These are phyloP conservation scores for Sapria himalayana DNA, from an alignment of 345 rosid species.

Conservation along the genomic window DNA sequence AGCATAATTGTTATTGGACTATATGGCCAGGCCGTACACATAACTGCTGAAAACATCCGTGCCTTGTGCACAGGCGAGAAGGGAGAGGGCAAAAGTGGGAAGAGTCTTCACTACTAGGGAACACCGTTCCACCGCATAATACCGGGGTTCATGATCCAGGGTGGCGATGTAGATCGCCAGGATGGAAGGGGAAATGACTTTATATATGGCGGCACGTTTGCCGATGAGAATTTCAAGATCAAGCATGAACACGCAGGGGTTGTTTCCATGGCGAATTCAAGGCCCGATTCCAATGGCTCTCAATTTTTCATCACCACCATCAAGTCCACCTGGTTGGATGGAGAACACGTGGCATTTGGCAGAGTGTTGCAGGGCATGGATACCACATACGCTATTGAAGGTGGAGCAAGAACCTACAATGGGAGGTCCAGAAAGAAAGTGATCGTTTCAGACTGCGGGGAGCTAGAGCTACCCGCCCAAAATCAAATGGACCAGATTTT, in stretches of 20 bases:
- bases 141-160: slow-evolving; percentile 9
- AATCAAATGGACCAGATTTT: slow-evolving; percentile 81
- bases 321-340: slow-evolving; percentile 12
- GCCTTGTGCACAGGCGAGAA: slow-evolving; percentile 13
- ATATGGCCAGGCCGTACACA: slow-evolving; percentile 8
- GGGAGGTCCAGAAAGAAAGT: slow-evolving; percentile 90
- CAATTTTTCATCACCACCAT: slow-evolving; percentile 12
- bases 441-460: slow-evolving; percentile 58
- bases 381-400: slow-evolving; percentile 9
- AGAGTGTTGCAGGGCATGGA: slow-evolving; percentile 12
- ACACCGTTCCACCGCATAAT: slow-evolving; percentile 2
- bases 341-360: slow-evolving; percentile 13
- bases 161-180: slow-evolving; percentile 10
- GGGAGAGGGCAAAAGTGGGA: slow-evolving; percentile 9
- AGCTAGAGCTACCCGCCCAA: slow-evolving; percentile 74
- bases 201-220: slow-evolving; percentile 10
- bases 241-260: slow-evolving; percentile 13
- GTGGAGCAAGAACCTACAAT: slow-evolving; percentile 75
- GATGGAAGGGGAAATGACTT: slow-evolving; percentile 14
- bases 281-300: slow-evolving; percentile 10
- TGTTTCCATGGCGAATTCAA: slow-evolving; percentile 11
- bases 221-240: slow-evolving; percentile 11
- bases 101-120: background rate
- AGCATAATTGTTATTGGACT: slow-evolving; percentile 30
- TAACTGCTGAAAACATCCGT: slow-evolving; percentile 12